These are phyloP conservation scores for Fraxinus sp. DNA, from an alignment of 305 asterid genomes.

Conservation along the genomic window DNA sequence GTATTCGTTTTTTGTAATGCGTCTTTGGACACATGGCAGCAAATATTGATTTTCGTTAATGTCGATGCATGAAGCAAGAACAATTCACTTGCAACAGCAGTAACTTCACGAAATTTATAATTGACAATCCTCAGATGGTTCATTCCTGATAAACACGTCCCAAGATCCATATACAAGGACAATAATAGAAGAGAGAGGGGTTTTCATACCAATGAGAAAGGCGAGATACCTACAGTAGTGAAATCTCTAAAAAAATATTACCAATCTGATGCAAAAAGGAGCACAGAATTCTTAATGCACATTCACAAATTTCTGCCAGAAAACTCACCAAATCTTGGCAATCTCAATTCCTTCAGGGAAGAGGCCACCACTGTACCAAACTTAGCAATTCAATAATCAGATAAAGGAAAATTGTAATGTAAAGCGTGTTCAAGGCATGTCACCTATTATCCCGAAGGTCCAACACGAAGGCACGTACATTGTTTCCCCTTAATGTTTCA, in stretches of 20 bases:
- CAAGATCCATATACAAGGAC: not conserved
- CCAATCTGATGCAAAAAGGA: not conserved
- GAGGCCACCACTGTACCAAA: slow-evolving; percentile 86
- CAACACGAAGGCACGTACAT: slow-evolving; percentile 79
- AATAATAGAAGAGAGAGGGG: not conserved
- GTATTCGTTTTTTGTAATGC: not conserved
- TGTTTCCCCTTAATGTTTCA: slow-evolving; percentile 68
- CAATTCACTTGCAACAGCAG: not conserved
- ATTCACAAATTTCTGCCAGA: slow-evolving; percentile 1
- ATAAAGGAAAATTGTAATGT: not conserved
- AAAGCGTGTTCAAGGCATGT: slow-evolving; percentile 31
- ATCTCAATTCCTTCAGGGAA: slow-evolving; percentile 99
- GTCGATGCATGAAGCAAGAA: not conserved
- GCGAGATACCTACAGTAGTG: not conserved
- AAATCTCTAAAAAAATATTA: not conserved
- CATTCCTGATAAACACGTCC: not conserved
- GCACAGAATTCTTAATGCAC: not conserved
- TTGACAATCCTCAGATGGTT: not conserved
- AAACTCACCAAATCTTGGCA: slow-evolving; percentile 93
- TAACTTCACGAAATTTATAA: not conserved
- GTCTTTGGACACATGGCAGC: not conserved
- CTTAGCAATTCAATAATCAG: slow-evolving; percentile 32
- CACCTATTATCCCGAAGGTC: slow-evolving; percentile 98
- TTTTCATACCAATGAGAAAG: not conserved
- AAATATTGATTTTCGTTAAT: not conserved